Conservation (phyloP, 1,139 yeast species). For the Candida glucosophila region DNA sequence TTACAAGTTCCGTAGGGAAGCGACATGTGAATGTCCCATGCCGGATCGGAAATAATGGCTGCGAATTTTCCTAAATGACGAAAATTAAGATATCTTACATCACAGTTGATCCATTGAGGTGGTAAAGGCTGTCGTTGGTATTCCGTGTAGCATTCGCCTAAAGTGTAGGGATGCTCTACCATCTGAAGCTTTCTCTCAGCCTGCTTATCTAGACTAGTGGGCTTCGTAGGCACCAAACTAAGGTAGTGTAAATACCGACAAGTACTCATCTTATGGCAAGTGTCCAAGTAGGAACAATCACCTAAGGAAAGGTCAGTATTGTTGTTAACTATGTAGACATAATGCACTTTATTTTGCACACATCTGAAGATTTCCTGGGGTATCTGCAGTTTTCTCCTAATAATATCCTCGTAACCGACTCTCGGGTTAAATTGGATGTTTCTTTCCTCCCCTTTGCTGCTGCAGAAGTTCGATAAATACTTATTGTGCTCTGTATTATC, state of each 20-base stretch:
- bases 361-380: conserved; percentile 31
- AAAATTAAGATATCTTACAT: conserved; percentile 66
- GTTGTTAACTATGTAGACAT: conserved; percentile 46
- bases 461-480: conserved; percentile 19
- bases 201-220: neutral
- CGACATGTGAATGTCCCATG: conserved; percentile 84
- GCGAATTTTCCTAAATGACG: conserved; percentile 71
- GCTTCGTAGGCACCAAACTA: conserved; percentile 41
- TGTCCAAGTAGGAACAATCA: conserved; percentile 88
- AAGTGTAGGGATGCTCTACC: conserved; percentile 43
- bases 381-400: too few relatives aligned
- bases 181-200: conserved; percentile 2
- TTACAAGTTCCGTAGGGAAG: conserved; percentile 72
- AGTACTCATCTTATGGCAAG: conserved; percentile 76
- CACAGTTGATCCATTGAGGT: conserved; percentile 84
- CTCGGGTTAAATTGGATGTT: too few relatives aligned
- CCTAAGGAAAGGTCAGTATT: conserved; percentile 66
- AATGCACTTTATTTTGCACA: conserved; percentile 44
- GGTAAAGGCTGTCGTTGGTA: conserved; percentile 28
- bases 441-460: too few relatives aligned
- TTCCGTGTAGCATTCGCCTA: conserved; percentile 46
- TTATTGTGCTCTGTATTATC: conserved; percentile 36
- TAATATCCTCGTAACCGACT: too few relatives aligned
- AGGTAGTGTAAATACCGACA: conserved; percentile 81
- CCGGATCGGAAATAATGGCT: conserved; percentile 84